Evolutionary conservation across 164 flowering plant species (phyloP).

Genomic region (Houttuynia cordata): DNA sequence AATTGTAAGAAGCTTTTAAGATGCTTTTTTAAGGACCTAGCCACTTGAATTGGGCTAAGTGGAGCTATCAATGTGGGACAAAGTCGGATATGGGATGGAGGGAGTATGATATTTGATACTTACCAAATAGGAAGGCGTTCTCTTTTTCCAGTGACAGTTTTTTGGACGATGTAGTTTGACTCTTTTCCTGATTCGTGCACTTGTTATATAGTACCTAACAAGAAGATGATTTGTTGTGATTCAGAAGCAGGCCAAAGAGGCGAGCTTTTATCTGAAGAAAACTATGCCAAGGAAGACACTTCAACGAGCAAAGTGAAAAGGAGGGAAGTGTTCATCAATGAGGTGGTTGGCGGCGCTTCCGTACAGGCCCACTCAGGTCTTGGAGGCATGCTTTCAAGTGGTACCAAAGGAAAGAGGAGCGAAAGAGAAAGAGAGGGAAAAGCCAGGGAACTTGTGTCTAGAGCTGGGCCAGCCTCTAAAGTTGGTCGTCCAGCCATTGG

Average conservation of each 20-base stretch:
- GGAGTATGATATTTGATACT: too few species aligned
- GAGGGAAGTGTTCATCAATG: constrained; percentile 73
- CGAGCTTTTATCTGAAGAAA: constrained; percentile 31
- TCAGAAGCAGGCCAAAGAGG: constrained; percentile 23
- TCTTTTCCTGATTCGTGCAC: too few species aligned
- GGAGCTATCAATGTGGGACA: too few species aligned
- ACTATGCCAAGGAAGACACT: constrained; percentile 31
- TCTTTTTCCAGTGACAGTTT: too few species aligned
- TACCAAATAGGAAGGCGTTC: too few species aligned
- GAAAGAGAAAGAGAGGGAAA: constrained; percentile 85
- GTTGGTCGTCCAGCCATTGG: constrained; percentile 49
- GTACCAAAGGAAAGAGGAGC: constrained; percentile 85
- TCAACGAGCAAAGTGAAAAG: constrained; percentile 55
- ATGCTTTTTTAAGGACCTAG: too few species aligned
- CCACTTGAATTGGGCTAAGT: too few species aligned
- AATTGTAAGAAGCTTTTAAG: too few species aligned
- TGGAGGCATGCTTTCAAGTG: constrained; percentile 46
- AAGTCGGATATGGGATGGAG: too few species aligned
- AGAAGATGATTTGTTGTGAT: not conserved
- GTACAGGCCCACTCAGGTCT: constrained; percentile 28
- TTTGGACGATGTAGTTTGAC: too few species aligned
- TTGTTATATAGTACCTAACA: too few species aligned
- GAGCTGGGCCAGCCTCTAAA: constrained; percentile 42
- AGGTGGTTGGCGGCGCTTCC: constrained; percentile 49
- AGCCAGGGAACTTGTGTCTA: constrained; percentile 37